Evolutionary conservation across 306 rosid species (phyloP).

Genomic region (Casuarina equisetifolia): DNA sequence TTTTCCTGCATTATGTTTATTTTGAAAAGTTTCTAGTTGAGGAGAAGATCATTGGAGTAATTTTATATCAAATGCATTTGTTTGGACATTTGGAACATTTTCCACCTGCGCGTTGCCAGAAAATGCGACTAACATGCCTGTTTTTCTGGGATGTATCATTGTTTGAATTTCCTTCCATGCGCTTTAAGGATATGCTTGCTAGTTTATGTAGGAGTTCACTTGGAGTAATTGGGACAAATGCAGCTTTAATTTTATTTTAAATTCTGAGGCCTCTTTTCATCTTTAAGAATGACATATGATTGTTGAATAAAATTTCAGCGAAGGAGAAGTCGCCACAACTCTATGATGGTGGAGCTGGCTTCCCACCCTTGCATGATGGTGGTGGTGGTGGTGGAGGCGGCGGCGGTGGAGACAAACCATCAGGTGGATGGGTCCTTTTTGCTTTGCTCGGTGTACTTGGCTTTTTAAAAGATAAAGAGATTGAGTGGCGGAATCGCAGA

Average conservation of each 20-base stretch:
- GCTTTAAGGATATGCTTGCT: neutral
- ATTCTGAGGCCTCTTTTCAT: neutral
- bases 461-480: constrained; percentile 77
- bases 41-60: neutral
- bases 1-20: too few relatives aligned
- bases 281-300: neutral
- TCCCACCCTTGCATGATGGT: constrained; percentile 67
- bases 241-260: constrained; percentile 4
- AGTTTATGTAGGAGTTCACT: constrained; percentile 8
- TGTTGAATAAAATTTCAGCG: constrained; percentile 54
- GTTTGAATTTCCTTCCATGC: neutral
- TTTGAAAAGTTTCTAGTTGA: neutral
- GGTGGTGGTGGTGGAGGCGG: constrained; percentile 78
- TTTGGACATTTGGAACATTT: neutral
- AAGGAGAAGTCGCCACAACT: constrained; percentile 66
- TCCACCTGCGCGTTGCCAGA: neutral
- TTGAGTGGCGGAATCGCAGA: constrained; percentile 44
- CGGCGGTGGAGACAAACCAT: constrained; percentile 63
- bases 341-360: constrained; percentile 65
- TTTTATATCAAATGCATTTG: neutral
- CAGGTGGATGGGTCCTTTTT: constrained; percentile 73
- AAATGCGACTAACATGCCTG: neutral
- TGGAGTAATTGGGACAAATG: constrained; percentile 4
- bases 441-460: constrained; percentile 83
- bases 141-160: neutral